Percentiles rank a stretch among this genome's conserved stretches.
Evolutionary conservation across 305 asterid genomes (phyloP).

Genomic region (Solanum aculeatissimum): DNA sequence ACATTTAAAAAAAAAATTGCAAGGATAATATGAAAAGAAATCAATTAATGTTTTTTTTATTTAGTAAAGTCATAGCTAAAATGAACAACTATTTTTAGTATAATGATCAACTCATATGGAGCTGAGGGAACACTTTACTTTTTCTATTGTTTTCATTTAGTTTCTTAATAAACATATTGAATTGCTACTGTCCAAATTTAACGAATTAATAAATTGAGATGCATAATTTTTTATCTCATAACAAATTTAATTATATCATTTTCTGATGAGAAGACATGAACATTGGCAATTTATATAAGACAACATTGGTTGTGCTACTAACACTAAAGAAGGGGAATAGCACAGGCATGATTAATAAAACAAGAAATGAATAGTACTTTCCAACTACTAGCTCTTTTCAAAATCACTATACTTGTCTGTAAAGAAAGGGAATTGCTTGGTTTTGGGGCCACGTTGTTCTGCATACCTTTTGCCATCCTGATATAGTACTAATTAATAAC

Average conservation of each 20-base stretch:
- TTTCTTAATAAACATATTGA: background rate
- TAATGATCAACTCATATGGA: too few relatives aligned
- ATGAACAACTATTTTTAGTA: too few relatives aligned
- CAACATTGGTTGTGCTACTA: background rate
- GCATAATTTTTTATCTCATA: background rate
- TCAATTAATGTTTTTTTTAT: too few relatives aligned
- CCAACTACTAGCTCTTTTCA: background rate
- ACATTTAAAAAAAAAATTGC: too few relatives aligned
- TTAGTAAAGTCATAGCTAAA: too few relatives aligned
- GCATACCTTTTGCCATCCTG: background rate
- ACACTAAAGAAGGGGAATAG: background rate
- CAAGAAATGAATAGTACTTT: background rate
- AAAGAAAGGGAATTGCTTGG: background rate
- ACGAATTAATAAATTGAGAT: background rate
- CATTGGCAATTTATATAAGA: background rate
- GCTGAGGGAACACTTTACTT: background rate
- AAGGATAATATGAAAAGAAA: too few relatives aligned
- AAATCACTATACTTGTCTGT: background rate
- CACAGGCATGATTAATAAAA: background rate
- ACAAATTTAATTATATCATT: background rate
- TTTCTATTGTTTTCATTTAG: background rate
- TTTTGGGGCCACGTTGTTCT: background rate
- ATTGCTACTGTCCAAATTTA: background rate
- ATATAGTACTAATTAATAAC: background rate
- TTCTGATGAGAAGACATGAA: background rate